These are phyloP conservation scores for Sporothrix protearum DNA, from an alignment of 2,329 filamentous ascomycete genomes.

Conservation along the genomic window DNA sequence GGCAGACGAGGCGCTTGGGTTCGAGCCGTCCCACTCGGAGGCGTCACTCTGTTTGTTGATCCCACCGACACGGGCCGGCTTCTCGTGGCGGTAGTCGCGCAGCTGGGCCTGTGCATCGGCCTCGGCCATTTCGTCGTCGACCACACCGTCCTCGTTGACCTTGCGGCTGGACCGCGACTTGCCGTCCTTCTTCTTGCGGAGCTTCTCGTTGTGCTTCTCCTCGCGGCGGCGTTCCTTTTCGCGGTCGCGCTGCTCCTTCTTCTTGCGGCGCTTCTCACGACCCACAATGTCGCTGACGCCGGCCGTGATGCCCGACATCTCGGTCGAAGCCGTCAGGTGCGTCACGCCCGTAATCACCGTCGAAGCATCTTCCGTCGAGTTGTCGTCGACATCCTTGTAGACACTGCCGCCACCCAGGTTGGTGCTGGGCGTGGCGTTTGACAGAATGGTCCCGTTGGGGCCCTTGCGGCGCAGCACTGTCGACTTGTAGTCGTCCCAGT, in stretches of 20 bases:
- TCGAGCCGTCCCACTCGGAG: conserved; percentile 71
- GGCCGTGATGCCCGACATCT: conserved; percentile 54
- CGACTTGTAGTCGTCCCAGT: conserved; percentile 98
- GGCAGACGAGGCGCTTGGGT: conserved; percentile 57
- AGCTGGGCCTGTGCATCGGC: conserved; percentile 65
- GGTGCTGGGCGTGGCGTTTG: conserved; percentile 76
- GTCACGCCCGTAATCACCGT: conserved; percentile 35
- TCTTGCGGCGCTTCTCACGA: conserved; percentile 51
- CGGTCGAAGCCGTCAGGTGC: conserved; percentile 27
- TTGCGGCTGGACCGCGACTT: conserved; percentile 42
- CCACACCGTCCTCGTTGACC: conserved; percentile 57
- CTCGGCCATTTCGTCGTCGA: conserved; percentile 63
- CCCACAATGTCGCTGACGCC: conserved; percentile 55
- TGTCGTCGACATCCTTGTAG: conserved; percentile 65
- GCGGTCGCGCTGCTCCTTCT: conserved; percentile 53
- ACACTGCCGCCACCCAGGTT: conserved; percentile 84
- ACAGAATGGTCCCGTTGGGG: conserved; percentile 81
- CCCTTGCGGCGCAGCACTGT: conserved; percentile 86
- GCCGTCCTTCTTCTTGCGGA: conserved; percentile 42
- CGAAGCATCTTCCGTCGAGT: conserved; percentile 39
- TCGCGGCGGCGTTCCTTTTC: conserved; percentile 42
- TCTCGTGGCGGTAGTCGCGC: conserved; percentile 80
- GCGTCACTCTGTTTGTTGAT: conserved; percentile 80
- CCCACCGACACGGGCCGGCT: conserved; percentile 79
- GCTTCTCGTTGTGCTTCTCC: conserved; percentile 34